These are phyloP conservation scores for Fraxinus sp. DNA, from an alignment of 305 asterid species.

Conservation along the genomic window DNA sequence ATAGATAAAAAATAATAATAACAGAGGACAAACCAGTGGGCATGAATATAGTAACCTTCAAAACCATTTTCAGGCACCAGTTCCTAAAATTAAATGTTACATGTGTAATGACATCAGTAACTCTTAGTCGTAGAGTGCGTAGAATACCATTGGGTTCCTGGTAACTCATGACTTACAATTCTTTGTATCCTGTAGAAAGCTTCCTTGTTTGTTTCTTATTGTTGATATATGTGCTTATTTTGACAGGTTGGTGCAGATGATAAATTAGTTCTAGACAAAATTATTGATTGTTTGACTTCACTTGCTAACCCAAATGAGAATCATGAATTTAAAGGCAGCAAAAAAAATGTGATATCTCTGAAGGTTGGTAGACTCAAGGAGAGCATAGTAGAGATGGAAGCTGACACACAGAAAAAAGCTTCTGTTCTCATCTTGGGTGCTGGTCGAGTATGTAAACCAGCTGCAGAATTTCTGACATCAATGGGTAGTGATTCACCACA, in stretches of 20 bases:
- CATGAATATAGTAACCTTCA: neutral
- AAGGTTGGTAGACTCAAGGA: slow-evolving; percentile 57
- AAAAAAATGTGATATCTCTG: slow-evolving; percentile 47
- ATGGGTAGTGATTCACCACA: slow-evolving; percentile 49
- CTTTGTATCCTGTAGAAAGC: neutral
- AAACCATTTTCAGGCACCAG: neutral
- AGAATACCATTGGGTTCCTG: neutral
- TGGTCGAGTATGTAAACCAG: slow-evolving; percentile 97
- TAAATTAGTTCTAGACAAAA: slow-evolving; percentile 59
- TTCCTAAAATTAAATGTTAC: neutral
- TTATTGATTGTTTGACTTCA: slow-evolving; percentile 72
- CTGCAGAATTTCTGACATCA: slow-evolving; percentile 79
- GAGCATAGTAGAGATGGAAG: slow-evolving; percentile 37
- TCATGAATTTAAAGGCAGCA: slow-evolving; percentile 30
- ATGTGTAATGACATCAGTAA: neutral
- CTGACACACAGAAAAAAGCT: slow-evolving; percentile 40
- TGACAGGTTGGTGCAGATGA: slow-evolving; percentile 89
- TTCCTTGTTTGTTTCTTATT: neutral
- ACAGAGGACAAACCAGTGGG: neutral
- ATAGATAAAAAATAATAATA: neutral
- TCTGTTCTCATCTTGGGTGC: slow-evolving; percentile 82
- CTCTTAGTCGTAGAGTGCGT: neutral
- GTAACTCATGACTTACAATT: neutral
- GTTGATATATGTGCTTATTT: slow-evolving; percentile 23
- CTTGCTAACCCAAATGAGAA: slow-evolving; percentile 57